phyloP scores from a whole-genome alignment of 164 flowering plant genomes.

The Malania oleifera region DNA sequence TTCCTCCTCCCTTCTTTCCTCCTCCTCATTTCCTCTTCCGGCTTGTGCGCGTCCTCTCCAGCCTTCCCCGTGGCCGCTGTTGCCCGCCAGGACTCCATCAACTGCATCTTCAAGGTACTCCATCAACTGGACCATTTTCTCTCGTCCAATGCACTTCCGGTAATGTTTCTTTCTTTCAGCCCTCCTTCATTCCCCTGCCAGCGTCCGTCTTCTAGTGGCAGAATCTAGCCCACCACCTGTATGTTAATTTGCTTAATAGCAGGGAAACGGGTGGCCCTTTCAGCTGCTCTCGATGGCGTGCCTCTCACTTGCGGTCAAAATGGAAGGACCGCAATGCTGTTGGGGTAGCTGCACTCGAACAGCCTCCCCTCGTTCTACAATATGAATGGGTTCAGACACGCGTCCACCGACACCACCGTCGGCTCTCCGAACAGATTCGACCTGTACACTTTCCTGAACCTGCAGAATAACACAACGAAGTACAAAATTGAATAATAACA shows the following conservation, averaged over 20 bases:
- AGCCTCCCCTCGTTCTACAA: conserved; percentile 79
- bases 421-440: conserved; percentile 84
- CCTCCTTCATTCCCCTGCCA: background rate
- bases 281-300: conserved; percentile 73
- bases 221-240: background rate
- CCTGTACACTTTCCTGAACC: conserved; percentile 79
- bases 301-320: conserved; percentile 69
- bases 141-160: conserved; percentile 42
- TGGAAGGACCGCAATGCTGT: conserved; percentile 76
- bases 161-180: background rate
- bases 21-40: too few species aligned
- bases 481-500: conserved; percentile 3
- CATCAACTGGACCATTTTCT: conserved; percentile 69
- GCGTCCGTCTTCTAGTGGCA: background rate
- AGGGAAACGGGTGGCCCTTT: conserved; percentile 48
- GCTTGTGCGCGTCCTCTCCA: too few species aligned
- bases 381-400: conserved; percentile 65
- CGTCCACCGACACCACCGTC: conserved; percentile 82
- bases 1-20: too few species aligned
- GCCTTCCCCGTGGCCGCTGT: conserved; percentile 33
- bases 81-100: conserved; percentile 55
- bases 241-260: conserved; percentile 4
- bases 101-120: conserved; percentile 55
- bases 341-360: conserved; percentile 91
- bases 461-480: too few species aligned